These are phyloP conservation scores for Cyberlindnera mrakii DNA, from an alignment of 805 yeast genomes.

Conservation along the genomic window DNA sequence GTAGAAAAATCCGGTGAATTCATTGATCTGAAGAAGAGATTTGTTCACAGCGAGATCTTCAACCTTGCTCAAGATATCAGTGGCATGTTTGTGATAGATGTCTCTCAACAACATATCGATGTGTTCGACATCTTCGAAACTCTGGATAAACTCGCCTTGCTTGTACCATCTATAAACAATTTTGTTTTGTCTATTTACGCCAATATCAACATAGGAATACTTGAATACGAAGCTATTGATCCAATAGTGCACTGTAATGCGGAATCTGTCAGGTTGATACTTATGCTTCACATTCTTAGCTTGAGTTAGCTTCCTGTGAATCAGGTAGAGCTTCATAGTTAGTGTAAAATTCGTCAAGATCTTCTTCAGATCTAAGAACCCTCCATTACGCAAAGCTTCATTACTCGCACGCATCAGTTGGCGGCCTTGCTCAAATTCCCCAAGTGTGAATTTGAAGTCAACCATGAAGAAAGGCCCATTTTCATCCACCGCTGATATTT, in stretches of 20 bases:
- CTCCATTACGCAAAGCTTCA: slow-evolving; percentile 37
- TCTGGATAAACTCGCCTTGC: slow-evolving; percentile 41
- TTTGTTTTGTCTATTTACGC: slow-evolving; percentile 41
- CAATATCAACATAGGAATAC: slow-evolving; percentile 55
- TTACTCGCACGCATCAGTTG: slow-evolving; percentile 54
- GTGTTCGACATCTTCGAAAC: slow-evolving; percentile 26
- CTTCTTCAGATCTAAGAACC: slow-evolving; percentile 48
- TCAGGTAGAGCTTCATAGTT: slow-evolving; percentile 55
- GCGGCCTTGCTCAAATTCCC: slow-evolving; percentile 19
- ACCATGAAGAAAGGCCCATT: slow-evolving; percentile 70
- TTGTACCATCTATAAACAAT: slow-evolving; percentile 58
- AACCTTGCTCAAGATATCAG: slow-evolving; percentile 28
- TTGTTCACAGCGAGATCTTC: slow-evolving; percentile 24
- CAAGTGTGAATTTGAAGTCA: slow-evolving; percentile 51
- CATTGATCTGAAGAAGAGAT: slow-evolving; percentile 25
- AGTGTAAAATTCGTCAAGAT: slow-evolving; percentile 53
- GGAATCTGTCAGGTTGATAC: slow-evolving; percentile 47
- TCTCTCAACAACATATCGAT: slow-evolving; percentile 33
- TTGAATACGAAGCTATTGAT: slow-evolving; percentile 39
- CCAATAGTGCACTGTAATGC: slow-evolving; percentile 64
- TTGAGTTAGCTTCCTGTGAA: slow-evolving; percentile 51
- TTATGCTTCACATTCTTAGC: slow-evolving; percentile 51
- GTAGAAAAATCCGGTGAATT: slow-evolving; percentile 32
- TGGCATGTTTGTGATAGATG: slow-evolving; percentile 36
- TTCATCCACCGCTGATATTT: slow-evolving; percentile 69